Evolutionary conservation across 129 eudicot genomes (phyloP), one percentile per base, ranked within the genome.

Genomic region (Helichrysum umbraculigerum): DNA sequence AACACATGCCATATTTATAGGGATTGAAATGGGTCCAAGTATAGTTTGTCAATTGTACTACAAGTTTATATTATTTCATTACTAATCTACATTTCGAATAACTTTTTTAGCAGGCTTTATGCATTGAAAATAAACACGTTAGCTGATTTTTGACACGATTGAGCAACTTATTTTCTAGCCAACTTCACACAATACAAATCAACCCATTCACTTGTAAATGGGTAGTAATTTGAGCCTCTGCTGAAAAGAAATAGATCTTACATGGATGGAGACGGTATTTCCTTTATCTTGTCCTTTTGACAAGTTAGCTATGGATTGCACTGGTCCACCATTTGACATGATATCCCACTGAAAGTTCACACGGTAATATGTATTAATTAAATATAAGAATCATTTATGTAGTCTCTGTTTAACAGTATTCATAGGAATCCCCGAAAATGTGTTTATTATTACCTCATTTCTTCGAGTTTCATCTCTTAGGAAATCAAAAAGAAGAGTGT

Each of bases 261-360:
- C 99, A 78, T 85, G 97, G 60, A 86, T 76, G 39, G 94, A 83
- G 61, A 88, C 97, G n/a, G 86, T 82, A 80, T 95, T 95, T 66
- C 97, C 97, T 50, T 83, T 60, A 73, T 86, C 94, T 77, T 95
- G 91, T 76, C 99, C 99, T 86, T 95, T 91, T 14, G 91, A 87
- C 77, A 95, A 79, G 84, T 82, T 91, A 56, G 85, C 97, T 42
- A 89, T 82, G 57, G 88, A 82, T 61, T 89, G 91, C 32, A 83
- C 88, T 19, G 85, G 86, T 52, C 89, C 85, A 75, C 92, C 97
- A 73, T 85, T 91, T 59, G 90, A 85, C 97, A 89, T 80, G 28
- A 86, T 80, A 76, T 95, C 99, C 99, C 99, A 95, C 99, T 95
- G 76, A 71, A 35, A 68, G 32, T 32, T 67, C 37, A 72, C 28